Evolutionary conservation across 73 alveolate genomes (phyloP).

Genomic region (Strombidium stylifer): DNA sequence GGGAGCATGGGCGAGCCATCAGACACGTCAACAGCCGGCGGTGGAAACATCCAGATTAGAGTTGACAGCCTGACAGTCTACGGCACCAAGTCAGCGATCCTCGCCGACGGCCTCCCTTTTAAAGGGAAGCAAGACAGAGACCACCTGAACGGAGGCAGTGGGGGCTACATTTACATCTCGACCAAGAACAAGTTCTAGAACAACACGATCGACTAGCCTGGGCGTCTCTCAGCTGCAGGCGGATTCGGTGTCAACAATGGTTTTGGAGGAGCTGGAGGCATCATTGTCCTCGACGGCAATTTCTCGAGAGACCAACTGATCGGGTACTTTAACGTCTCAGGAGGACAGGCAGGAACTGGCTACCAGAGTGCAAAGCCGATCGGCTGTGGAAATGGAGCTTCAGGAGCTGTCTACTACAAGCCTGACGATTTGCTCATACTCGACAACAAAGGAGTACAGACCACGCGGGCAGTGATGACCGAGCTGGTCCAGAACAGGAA

Average conservation of each 20-base stretch:
- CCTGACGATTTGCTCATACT: too few relatives aligned
- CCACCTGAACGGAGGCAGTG: constrained; percentile 20
- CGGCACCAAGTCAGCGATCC: too few relatives aligned
- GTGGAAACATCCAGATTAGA: constrained; percentile 10
- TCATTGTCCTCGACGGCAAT: constrained; percentile 4
- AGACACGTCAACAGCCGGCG: constrained; percentile 18
- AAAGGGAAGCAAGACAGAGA: background rate
- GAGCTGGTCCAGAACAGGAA: too few relatives aligned
- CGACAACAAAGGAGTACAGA: too few relatives aligned
- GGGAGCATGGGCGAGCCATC: constrained; percentile 6
- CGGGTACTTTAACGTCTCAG: background rate
- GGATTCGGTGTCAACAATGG: constrained; percentile 22
- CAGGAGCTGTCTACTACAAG: constrained; percentile 18
- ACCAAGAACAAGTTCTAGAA: background rate
- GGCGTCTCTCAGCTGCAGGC: constrained; percentile 18
- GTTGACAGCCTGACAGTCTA: constrained; percentile 8
- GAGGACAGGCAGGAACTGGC: constrained; percentile 3
- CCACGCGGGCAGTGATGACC: too few relatives aligned
- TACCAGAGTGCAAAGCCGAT: too few relatives aligned
- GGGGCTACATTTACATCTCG: constrained; percentile 24
- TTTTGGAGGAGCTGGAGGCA: constrained; percentile 36
- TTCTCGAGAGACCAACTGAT: too few relatives aligned
- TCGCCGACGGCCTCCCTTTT: too few relatives aligned
- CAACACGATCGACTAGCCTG: too few relatives aligned
- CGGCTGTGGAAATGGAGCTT: constrained; percentile 22